phyloP scores from a whole-genome alignment of 2,329 filamentous ascomycete genomes.

The Pseudogymnoascus verrucosus region DNA sequence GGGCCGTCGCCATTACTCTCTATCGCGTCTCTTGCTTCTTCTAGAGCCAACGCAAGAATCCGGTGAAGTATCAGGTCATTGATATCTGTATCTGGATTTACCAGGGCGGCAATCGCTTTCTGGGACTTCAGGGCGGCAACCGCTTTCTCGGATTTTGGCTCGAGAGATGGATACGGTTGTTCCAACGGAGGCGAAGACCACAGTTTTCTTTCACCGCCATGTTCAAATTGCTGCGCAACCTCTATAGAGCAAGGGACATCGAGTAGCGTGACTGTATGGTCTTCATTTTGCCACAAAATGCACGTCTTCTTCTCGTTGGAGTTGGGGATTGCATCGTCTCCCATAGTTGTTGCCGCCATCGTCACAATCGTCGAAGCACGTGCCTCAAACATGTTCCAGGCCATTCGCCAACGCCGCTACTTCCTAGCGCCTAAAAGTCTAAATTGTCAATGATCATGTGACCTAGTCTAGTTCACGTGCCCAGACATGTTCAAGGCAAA shows the following conservation, averaged over 20 bases:
- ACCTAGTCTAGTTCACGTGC: no score
- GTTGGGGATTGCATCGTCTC: conserved; percentile 15
- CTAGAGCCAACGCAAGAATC: conserved; percentile 22
- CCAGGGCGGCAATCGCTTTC: background rate
- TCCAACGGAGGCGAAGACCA: conserved; percentile 34
- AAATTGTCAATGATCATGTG: background rate
- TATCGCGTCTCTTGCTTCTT: conserved; percentile 15
- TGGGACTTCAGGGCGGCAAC: conserved; percentile 11
- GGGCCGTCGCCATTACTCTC: background rate
- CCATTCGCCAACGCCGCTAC: background rate
- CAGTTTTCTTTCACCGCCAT: conserved; percentile 12
- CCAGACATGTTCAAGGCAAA: no score
- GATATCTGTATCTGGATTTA: conserved; percentile 12
- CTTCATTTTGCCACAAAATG: conserved; percentile 47
- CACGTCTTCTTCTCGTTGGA: conserved; percentile 7
- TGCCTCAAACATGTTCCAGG: background rate
- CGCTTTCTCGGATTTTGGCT: conserved; percentile 40
- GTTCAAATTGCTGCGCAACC: conserved; percentile 45
- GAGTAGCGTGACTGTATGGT: conserved; percentile 47
- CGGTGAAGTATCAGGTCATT: conserved; percentile 23
- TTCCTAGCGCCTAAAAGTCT: background rate
- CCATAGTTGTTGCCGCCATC: background rate
- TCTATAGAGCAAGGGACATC: conserved; percentile 66
- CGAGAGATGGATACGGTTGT: conserved; percentile 42
- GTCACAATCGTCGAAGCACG: background rate